Conservation (phyloP, 2,329 filamentous ascomycete species). For the Sphaerulina vaccinii region DNA sequence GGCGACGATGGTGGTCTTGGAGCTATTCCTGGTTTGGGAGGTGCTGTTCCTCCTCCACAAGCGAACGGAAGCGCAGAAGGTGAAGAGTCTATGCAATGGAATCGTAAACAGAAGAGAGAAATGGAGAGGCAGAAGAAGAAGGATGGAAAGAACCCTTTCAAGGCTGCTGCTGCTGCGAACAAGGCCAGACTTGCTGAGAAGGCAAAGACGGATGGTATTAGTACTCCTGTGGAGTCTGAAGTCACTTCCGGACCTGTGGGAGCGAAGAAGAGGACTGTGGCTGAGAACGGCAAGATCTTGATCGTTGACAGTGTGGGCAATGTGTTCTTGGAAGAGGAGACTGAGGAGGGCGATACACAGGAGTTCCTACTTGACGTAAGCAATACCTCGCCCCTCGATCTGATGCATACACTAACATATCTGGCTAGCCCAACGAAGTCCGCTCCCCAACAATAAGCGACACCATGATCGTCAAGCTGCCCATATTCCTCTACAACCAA, state of each 20-base stretch:
- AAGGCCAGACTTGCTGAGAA: constrained; percentile 53
- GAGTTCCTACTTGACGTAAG: constrained; percentile 87
- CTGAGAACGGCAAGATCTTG: constrained; percentile 91
- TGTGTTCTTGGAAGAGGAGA: constrained; percentile 90
- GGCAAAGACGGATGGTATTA: constrained; percentile 47
- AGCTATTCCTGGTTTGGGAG: constrained; percentile 66
- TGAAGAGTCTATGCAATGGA: constrained; percentile 60
- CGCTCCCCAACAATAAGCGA: constrained; percentile 72
- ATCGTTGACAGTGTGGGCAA: constrained; percentile 90
- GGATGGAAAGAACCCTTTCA: constrained; percentile 52
- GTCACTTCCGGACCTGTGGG: constrained; percentile 63
- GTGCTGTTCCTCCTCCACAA: constrained; percentile 40
- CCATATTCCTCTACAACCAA: constrained; percentile 66
- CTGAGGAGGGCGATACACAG: constrained; percentile 77
- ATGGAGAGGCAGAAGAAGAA: constrained; percentile 82
- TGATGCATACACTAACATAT: constrained; percentile 6
- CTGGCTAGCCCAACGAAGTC: constrained; percentile 70
- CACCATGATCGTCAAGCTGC: constrained; percentile 78
- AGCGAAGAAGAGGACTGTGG: constrained; percentile 80
- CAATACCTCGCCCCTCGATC: constrained; percentile 26
- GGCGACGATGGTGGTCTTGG: constrained; percentile 70
- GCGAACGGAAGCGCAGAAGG: constrained; percentile 39
- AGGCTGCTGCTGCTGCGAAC: constrained; percentile 39
- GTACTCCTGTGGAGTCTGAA: constrained; percentile 57
- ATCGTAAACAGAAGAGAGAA: constrained; percentile 82